Evolutionary conservation across 805 yeast species (phyloP).

Genomic region (Wickerhamomyces alni): DNA sequence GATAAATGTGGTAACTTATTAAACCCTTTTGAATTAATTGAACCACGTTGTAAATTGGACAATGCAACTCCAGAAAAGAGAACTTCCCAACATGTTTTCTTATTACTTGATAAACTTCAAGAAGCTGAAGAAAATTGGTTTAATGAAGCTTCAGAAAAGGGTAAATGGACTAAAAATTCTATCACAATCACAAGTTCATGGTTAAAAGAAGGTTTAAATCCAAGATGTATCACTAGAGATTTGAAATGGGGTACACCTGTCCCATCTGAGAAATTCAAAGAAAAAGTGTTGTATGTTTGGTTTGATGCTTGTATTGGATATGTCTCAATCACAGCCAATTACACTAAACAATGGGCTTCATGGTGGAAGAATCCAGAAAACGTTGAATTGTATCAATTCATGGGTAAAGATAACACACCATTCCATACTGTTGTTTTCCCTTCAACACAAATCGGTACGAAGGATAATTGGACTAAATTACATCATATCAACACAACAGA

Average conservation of each 20-base stretch:
- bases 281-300: conserved; percentile 96
- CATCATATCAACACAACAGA: conserved; percentile 93
- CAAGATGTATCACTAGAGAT: conserved; percentile 97
- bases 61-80: conserved; percentile 73
- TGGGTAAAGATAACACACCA: conserved; percentile 99
- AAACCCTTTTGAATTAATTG: conserved; percentile 87
- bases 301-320: conserved; percentile 98
- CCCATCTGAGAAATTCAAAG: conserved; percentile 78
- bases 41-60: conserved; percentile 95
- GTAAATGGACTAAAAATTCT: conserved; percentile 90
- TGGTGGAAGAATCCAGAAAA: conserved; percentile 97
- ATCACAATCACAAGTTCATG: conserved; percentile 85
- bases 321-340: conserved; percentile 92
- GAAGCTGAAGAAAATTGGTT: conserved; percentile 71
- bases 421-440: conserved; percentile 99
- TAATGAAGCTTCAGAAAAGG: conserved; percentile 56
- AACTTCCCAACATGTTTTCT: conserved; percentile 79
- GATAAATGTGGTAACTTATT: conserved; percentile 89
- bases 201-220: conserved; percentile 88
- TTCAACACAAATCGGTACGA: conserved; percentile 82
- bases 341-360: conserved; percentile 68
- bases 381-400: conserved; percentile 87
- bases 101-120: conserved; percentile 80
- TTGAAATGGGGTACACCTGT: conserved; percentile 98
- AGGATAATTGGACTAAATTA: conserved; percentile 83